These are phyloP conservation scores for Auricularia heimuer DNA, from an alignment of 768 basidiomycete species.

Conservation along the genomic window DNA sequence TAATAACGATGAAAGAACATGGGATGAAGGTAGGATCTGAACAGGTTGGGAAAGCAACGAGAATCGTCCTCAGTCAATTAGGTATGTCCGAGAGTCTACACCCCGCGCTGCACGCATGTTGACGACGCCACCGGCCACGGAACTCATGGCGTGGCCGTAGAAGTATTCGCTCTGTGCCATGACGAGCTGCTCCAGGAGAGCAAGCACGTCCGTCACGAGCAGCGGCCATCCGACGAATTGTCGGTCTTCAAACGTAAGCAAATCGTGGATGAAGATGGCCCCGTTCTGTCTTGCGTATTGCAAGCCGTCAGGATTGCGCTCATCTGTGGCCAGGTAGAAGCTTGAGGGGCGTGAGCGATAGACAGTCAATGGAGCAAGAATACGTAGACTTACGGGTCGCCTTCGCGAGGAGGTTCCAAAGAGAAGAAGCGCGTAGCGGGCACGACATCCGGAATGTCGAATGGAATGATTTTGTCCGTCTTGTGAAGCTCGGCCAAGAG, in stretches of 20 bases:
- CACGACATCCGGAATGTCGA: background rate
- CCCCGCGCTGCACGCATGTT: slow-evolving; percentile 29
- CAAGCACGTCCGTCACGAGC: slow-evolving; percentile 33
- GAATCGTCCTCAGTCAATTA: slow-evolving; percentile 24
- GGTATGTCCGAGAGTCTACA: slow-evolving; percentile 24
- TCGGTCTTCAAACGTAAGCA: slow-evolving; percentile 33
- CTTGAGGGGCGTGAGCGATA: background rate
- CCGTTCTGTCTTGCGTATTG: slow-evolving; percentile 24
- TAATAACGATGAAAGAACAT: no score
- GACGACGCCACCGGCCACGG: slow-evolving; percentile 30
- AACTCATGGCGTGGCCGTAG: slow-evolving; percentile 29
- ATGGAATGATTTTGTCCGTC: background rate
- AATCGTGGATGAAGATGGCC: slow-evolving; percentile 31
- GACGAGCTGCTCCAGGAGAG: slow-evolving; percentile 32
- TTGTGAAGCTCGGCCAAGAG: background rate
- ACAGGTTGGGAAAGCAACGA: background rate
- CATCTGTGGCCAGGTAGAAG: slow-evolving; percentile 25
- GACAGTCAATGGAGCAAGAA: background rate
- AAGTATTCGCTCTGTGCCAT: slow-evolving; percentile 27
- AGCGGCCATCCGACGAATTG: slow-evolving; percentile 32
- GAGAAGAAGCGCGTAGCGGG: background rate
- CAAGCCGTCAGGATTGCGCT: slow-evolving; percentile 27
- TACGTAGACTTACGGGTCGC: background rate
- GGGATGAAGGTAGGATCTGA: background rate
- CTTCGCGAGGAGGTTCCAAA: background rate